Conservation (phyloP, 305 asterid genomes). For the Ajuga reptans region DNA sequence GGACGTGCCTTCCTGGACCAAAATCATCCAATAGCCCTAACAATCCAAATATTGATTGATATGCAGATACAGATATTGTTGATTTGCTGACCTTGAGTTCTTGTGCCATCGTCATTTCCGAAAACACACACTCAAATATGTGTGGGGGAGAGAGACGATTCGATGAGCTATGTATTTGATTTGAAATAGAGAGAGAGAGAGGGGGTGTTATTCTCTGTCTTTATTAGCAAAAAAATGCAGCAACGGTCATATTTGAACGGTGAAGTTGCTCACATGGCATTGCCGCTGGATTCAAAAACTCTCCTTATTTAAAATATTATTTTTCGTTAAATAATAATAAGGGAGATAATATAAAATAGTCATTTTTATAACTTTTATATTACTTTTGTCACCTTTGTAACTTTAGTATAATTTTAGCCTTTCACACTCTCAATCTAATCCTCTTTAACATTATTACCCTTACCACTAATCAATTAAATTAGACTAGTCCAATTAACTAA, state of each 20-base stretch:
- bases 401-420: too few relatives aligned
- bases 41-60: background rate
- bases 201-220: background rate
- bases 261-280: constrained; percentile 2
- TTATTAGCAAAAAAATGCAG: constrained; percentile 14
- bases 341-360: too few relatives aligned
- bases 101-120: constrained; percentile 57
- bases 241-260: constrained; percentile 38
- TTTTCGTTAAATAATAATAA: too few relatives aligned
- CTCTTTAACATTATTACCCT: too few relatives aligned
- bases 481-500: too few relatives aligned
- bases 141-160: background rate
- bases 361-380: too few relatives aligned
- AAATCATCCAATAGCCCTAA: constrained; percentile 12
- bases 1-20: background rate
- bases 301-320: background rate
- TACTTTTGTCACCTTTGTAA: too few relatives aligned
- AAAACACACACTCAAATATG: constrained; percentile 28
- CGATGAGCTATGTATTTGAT: constrained; percentile 16
- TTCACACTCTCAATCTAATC: too few relatives aligned
- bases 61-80: background rate
- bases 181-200: constrained; percentile 6
- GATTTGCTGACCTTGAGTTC: constrained; percentile 41
- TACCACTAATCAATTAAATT: too few relatives aligned
- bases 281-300: constrained; percentile 16